Evolutionary conservation across 495 filamentous ascomycete species (phyloP).

Genomic region (Eremomyces bilateralis): DNA sequence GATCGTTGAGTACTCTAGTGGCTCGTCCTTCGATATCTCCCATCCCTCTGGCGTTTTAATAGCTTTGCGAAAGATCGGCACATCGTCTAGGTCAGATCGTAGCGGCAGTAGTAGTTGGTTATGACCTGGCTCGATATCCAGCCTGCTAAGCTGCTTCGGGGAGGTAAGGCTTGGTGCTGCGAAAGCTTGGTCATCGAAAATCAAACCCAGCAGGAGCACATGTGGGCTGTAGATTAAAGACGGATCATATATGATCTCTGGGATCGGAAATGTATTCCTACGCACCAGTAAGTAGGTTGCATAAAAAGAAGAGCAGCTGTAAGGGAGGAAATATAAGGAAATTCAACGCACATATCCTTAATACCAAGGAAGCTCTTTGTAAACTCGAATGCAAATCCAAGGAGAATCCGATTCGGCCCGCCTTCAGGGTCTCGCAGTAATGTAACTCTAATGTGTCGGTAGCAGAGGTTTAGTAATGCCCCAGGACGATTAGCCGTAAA

Average conservation of each 20-base stretch:
- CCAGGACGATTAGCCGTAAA: slow-evolving; percentile 17
- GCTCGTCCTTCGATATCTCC: slow-evolving; percentile 17
- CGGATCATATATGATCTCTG: slow-evolving; percentile 21
- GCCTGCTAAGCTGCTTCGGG: slow-evolving; percentile 12
- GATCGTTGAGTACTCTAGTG: slow-evolving; percentile 17
- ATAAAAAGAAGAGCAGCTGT: too few species aligned
- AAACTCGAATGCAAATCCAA: slow-evolving; percentile 5
- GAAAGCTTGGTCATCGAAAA: slow-evolving; percentile 19
- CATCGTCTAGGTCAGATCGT: too few species aligned
- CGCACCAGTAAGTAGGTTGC: too few species aligned
- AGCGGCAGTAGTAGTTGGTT: slow-evolving; percentile 9
- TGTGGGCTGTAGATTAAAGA: slow-evolving; percentile 19
- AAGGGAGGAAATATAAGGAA: too few species aligned
- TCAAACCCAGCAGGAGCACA: slow-evolving; percentile 18
- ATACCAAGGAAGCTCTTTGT: slow-evolving; percentile 5
- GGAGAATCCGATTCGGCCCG: slow-evolving; percentile 4
- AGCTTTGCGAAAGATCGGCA: too few species aligned
- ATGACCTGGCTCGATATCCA: slow-evolving; percentile 10
- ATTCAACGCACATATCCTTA: slow-evolving; percentile 3
- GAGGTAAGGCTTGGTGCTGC: slow-evolving; percentile 16
- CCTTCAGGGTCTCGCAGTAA: slow-evolving; percentile 3
- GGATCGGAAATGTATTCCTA: slow-evolving; percentile 20
- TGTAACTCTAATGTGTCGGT: slow-evolving; percentile 2
- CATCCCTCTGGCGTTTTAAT: too few species aligned
- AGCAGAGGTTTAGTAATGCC: slow-evolving; percentile 18